phyloP scores from a whole-genome alignment of 2,329 filamentous ascomycete genomes.

The Dactylellina haptotyla region DNA sequence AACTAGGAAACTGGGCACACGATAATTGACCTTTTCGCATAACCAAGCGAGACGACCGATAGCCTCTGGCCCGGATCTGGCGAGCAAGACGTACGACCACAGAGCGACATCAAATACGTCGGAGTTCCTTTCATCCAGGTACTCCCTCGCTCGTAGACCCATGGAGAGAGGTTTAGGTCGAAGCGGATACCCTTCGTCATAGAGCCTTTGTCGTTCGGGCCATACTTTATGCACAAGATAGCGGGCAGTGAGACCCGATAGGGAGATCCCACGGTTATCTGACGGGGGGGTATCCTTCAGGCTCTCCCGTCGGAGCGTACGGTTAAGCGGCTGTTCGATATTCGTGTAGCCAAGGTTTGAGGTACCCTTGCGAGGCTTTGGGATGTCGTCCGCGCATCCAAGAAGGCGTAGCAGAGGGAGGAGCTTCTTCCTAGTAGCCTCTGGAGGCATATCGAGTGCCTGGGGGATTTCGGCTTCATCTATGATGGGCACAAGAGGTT shows the following conservation, averaged over 20 bases:
- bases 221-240: conserved; percentile 36
- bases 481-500: background rate
- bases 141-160: conserved; percentile 1
- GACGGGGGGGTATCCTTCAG: conserved; percentile 2
- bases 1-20: conserved; percentile 33
- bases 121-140: conserved; percentile 31
- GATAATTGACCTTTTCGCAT: conserved; percentile 23
- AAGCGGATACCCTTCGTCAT: conserved; percentile 40
- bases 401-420: conserved; percentile 46
- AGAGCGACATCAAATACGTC: conserved; percentile 18
- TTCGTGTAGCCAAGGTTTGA: conserved; percentile 48
- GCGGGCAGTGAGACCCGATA: conserved; percentile 39
- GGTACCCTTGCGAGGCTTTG: conserved; percentile 35
- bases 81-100: conserved; percentile 40
- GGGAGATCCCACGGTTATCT: conserved; percentile 27
- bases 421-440: conserved; percentile 28
- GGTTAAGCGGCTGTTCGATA: conserved; percentile 17
- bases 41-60: conserved; percentile 35
- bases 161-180: conserved; percentile 12
- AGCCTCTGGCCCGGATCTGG: conserved; percentile 28
- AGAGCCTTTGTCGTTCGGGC: conserved; percentile 26
- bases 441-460: background rate
- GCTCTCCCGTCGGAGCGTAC: conserved; percentile 35
- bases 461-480: background rate
- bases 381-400: conserved; percentile 46